Conservation (phyloP, 768 basidiomycete species). For the Roridomyces roridus region DNA sequence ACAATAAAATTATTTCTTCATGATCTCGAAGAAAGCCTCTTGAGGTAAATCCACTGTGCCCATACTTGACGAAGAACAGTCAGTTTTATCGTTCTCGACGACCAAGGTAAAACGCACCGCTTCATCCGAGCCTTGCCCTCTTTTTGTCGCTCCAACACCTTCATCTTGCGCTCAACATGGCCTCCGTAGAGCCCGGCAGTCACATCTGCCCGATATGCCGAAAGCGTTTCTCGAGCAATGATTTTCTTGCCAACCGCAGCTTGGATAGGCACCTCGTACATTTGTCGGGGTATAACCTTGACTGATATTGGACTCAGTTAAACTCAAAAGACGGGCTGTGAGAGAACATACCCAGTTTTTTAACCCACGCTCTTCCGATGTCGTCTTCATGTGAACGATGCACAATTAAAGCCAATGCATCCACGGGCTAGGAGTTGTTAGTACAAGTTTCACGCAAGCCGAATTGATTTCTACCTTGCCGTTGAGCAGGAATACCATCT, state of each 20-base stretch:
- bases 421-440: slow-evolving; percentile 70
- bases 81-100: too few species aligned
- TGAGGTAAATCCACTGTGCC: slow-evolving; percentile 92
- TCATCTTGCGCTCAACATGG: slow-evolving; percentile 94
- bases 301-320: slow-evolving; percentile 46
- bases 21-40: slow-evolving; percentile 93
- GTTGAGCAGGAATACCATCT: slow-evolving; percentile 94
- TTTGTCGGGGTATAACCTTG: slow-evolving; percentile 90
- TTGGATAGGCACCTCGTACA: slow-evolving; percentile 96
- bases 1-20: slow-evolving; percentile 52
- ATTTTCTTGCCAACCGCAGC: slow-evolving; percentile 88
- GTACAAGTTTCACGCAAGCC: neutral
- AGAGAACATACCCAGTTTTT: slow-evolving; percentile 74
- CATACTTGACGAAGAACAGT: too few species aligned
- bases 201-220: slow-evolving; percentile 88
- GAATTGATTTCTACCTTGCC: slow-evolving; percentile 19
- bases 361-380: slow-evolving; percentile 85
- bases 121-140: slow-evolving; percentile 92
- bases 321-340: neutral
- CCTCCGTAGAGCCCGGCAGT: slow-evolving; percentile 95
- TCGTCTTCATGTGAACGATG: slow-evolving; percentile 80
- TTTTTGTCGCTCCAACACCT: slow-evolving; percentile 89
- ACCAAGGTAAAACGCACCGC: too few species aligned
- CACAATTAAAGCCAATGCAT: slow-evolving; percentile 91
- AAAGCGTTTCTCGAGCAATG: slow-evolving; percentile 88